phyloP scores from a whole-genome alignment of 495 filamentous ascomycete genomes.

The Peziza echinospora region DNA sequence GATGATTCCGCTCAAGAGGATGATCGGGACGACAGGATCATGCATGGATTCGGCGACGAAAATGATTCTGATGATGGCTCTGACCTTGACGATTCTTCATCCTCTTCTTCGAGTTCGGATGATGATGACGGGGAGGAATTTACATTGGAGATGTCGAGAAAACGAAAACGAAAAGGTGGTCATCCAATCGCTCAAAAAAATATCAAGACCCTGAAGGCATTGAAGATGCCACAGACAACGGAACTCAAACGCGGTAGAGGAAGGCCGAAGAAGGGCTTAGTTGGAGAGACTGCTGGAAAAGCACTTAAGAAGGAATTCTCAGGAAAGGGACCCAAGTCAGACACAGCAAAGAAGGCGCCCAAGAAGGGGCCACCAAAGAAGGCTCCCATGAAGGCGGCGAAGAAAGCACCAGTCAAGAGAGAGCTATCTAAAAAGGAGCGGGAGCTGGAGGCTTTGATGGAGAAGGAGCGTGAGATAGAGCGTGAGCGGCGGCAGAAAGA shows the following conservation, averaged over 20 bases:
- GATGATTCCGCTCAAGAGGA: not conserved
- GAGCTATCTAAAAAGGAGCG: slow-evolving; percentile 5
- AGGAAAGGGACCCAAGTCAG: no score
- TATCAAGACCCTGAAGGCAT: not conserved
- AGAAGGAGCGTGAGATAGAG: slow-evolving; percentile 4
- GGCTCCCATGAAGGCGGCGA: no score
- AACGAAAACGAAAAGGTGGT: not conserved
- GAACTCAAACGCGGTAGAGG: not conserved
- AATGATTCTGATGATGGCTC: not conserved
- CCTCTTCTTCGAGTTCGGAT: not conserved
- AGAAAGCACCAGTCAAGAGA: no score
- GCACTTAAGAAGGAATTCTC: not conserved
- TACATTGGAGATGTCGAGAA: not conserved
- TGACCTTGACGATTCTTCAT: not conserved
- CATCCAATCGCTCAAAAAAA: not conserved
- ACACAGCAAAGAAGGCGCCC: no score
- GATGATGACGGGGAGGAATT: not conserved
- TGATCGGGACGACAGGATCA: not conserved
- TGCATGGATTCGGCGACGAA: not conserved
- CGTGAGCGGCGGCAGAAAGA: slow-evolving; percentile 4
- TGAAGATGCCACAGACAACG: not conserved
- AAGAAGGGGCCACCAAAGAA: not conserved
- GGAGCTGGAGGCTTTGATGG: slow-evolving; percentile 2
- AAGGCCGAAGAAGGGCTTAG: not conserved
- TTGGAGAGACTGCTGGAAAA: not conserved